A percentile compares a stretch with the other conserved stretches of the same genome.
Conservation (phyloP, 1,284 basidiomycete species). For the Fomitiporia mediterranea region DNA sequence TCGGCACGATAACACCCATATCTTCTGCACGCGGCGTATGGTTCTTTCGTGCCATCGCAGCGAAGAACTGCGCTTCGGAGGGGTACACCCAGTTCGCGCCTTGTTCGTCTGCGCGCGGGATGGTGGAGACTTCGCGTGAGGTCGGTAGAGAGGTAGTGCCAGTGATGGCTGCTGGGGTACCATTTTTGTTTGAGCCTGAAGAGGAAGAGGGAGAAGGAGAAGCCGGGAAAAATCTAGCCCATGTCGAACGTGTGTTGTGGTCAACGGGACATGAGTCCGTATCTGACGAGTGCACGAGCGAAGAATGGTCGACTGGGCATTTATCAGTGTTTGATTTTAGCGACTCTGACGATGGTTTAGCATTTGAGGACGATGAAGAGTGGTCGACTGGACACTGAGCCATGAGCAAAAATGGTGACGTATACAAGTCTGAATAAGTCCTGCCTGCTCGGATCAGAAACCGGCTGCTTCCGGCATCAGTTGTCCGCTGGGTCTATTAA, state of each 20-base stretch:
- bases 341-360: background rate
- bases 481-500: no score
- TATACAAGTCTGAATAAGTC: no score
- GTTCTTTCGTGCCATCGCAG: conserved; percentile 92
- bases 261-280: conserved; percentile 46
- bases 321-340: conserved; percentile 35
- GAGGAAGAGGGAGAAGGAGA: conserved; percentile 23
- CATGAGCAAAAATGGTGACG: no score
- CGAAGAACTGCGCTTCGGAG: conserved; percentile 96
- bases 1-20: conserved; percentile 96
- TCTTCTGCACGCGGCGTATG: conserved; percentile 78
- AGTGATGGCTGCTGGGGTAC: conserved; percentile 19
- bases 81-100: conserved; percentile 93
- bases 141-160: conserved; percentile 42
- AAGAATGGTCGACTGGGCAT: conserved; percentile 55
- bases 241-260: conserved; percentile 40
- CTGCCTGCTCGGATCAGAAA: no score
- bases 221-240: conserved; percentile 30
- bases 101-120: conserved; percentile 61
- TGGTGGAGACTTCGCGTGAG: conserved; percentile 82
- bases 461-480: no score
- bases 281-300: background rate
- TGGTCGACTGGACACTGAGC: conserved; percentile 21
- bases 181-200: conserved; percentile 22
- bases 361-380: conserved; percentile 12